Base-by-base conservation (phyloP, 371 early-diverging fungal species). In the Lichtheimia hyalospora region DNA sequence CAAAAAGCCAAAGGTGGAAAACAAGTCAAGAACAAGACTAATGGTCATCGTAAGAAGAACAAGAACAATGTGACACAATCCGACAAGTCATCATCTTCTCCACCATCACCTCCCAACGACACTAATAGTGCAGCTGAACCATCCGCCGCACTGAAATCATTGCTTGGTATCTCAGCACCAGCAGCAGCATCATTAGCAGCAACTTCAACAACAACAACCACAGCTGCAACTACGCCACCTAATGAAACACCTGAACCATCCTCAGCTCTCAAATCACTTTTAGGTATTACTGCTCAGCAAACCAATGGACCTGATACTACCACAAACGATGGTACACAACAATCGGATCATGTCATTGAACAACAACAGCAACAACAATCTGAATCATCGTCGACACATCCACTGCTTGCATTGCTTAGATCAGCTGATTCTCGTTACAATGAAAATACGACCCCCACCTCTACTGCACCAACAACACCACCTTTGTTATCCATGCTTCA, bases 81-180 rank as follows among this genome's bases (percentile, higher is more conserved):
- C 51, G 58, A 49, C 52, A 61, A 61, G 18, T 43, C 60, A 7
- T 28, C 49, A 18, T 7, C 58, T 12, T 48, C 52, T 12, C 60
- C 52, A 49, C 34, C 48, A 15, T 52, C 60, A 13, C 52, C 52
- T 13, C 50, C 40, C 25, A 5, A 52, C 18, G 52, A 50, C 21
- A 54, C 10, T 23, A 23, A 39, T 12, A 18, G 49, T 24, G 40
- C 53, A 5, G 53, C 8, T 13, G 66, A 66, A 16, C 49, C 72
- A 20, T 49, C 70, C 3, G 49, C 54, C 43, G 62, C 64, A 6
- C 57, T 69, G 5, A 73, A 73, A 52, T 71, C 74, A 0, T 57
- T 74, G 23, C 54, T 71, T 10, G 74, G 71, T 28, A 44, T 59
- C 42, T 14, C 24, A 12, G 51, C 27, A 24, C 3, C 12, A 51